Base-by-base conservation (phyloP, 352 stramenopile genomes). In the Hyphochytrium catenoides region DNA sequence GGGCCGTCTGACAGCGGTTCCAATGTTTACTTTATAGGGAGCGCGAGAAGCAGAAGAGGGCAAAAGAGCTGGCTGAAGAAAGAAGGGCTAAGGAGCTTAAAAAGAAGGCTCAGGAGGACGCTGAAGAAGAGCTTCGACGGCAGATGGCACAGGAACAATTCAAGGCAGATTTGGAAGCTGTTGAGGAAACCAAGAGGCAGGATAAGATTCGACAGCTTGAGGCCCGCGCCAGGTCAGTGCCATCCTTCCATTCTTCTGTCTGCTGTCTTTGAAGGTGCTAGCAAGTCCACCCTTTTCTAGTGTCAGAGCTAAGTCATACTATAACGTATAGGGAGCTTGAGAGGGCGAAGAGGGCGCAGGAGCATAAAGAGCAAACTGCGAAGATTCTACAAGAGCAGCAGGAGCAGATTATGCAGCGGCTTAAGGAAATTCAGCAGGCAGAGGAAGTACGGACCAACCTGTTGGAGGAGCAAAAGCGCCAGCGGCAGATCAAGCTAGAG, bases 31-130 rank as follows among this genome's bases (percentile, higher is more conserved):
- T n/a, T n/a, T 29, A 26, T 17, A 1, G 57, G 14, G 63, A 75
- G 39, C 60, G 63, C 12, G 66, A 74, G 1, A 57, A 63, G 4
- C 33, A 65, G 36, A 62, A 62, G 8, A 56, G 57, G 31, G 61
- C 61, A 3, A 59, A 69, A 39, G 58, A 81, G 28, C 34, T 76
- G 20, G 67, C 67, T 8, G 68, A 73, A 34, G 60, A 72, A 26
- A 74, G 76, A 41, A 61, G 63, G 7, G 42, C 68, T 25, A 48
- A 71, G 31, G 72, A 87, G 36, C 61, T 88, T 26, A 63, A 73
- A 38, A 78, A 79, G 34, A 75, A 77, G 31, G 62, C 70, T 0
- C 56, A 78, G 41, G 34, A 76, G 24, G 71, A 89, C 36, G 63
- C 63, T 4, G 70, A 82, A 31, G 72, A 88, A 39, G 65, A 81